These are phyloP conservation scores for Oropetium thomaeum DNA, from an alignment of 176 grass and related monocot genomes.

Conservation along the genomic window DNA sequence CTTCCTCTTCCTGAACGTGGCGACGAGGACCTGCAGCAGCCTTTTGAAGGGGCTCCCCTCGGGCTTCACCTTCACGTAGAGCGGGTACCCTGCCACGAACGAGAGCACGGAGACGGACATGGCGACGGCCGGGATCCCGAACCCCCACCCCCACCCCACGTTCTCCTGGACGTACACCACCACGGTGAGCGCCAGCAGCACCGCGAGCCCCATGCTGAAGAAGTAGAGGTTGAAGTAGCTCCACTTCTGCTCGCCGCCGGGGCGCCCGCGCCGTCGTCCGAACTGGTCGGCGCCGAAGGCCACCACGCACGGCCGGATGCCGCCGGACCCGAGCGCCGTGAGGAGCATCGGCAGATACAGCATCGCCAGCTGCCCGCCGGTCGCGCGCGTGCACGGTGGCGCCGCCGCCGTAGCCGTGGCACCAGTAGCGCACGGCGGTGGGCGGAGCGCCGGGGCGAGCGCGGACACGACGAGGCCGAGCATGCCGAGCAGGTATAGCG, in stretches of 20 bases:
- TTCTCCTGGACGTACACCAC: conserved; percentile 68
- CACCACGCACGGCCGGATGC: conserved; percentile 61
- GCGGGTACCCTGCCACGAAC: conserved; percentile 46
- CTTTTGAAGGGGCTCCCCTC: conserved; percentile 60
- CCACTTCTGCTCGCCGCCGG: conserved; percentile 32
- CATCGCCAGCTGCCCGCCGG: conserved; percentile 35
- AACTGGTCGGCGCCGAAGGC: conserved; percentile 66
- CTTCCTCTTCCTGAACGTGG: conserved; percentile 51
- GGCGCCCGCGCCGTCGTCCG: not conserved
- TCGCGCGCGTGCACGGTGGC: conserved; percentile 21
- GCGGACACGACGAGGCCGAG: conserved; percentile 47
- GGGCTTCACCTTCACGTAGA: conserved; percentile 52
- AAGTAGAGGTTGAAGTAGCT: conserved; percentile 71
- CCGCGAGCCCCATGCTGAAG: conserved; percentile 51
- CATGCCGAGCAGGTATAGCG: conserved; percentile 54
- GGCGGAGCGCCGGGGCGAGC: conserved; percentile 37
- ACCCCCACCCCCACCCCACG: conserved; percentile 60
- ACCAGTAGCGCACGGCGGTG: not conserved
- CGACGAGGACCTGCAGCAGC: conserved; percentile 44
- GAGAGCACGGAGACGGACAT: conserved; percentile 47
- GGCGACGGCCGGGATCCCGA: conserved; percentile 53
- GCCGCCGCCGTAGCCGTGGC: not conserved
- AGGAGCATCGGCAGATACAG: conserved; percentile 47
- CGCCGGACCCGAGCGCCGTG: conserved; percentile 51
- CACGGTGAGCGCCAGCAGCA: conserved; percentile 49